These are phyloP conservation scores for Byssoonygena ceratinophila DNA, from an alignment of 2,329 filamentous ascomycete species.

Conservation along the genomic window DNA sequence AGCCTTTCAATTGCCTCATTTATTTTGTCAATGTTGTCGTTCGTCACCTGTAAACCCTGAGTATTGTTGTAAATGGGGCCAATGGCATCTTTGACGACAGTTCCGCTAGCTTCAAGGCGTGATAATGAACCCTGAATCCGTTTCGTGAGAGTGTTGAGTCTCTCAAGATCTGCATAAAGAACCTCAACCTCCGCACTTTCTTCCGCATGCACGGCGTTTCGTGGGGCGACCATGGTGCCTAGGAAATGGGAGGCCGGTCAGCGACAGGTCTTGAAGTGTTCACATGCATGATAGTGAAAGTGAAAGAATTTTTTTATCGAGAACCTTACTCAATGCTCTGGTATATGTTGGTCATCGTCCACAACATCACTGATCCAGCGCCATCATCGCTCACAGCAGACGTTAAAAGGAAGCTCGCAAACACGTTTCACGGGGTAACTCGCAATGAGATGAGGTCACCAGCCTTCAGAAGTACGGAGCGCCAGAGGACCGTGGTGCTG, in stretches of 20 bases:
- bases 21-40: slow-evolving; percentile 77
- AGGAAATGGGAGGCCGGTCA: neutral
- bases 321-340: neutral
- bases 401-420: neutral
- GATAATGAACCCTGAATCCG: slow-evolving; percentile 85
- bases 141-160: slow-evolving; percentile 85
- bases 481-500: too few species aligned
- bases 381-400: neutral
- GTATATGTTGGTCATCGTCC: neutral
- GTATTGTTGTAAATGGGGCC: slow-evolving; percentile 90
- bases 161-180: slow-evolving; percentile 63
- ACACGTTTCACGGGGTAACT: neutral
- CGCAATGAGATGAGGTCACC: slow-evolving; percentile 9
- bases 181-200: slow-evolving; percentile 60
- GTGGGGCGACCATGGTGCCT: slow-evolving; percentile 42
- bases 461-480: neutral
- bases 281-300: too few species aligned
- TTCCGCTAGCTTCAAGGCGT: slow-evolving; percentile 75
- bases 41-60: slow-evolving; percentile 74
- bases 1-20: slow-evolving; percentile 79
- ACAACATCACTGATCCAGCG: neutral
- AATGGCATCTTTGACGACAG: slow-evolving; percentile 82
- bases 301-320: too few species aligned
- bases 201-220: slow-evolving; percentile 51
- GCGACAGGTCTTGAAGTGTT: neutral